Evolutionary conservation across 1,284 basidiomycete genomes (phyloP), one percentile per base, ranked within the genome.

Genomic region (Cryptococcus deneoformans): DNA sequence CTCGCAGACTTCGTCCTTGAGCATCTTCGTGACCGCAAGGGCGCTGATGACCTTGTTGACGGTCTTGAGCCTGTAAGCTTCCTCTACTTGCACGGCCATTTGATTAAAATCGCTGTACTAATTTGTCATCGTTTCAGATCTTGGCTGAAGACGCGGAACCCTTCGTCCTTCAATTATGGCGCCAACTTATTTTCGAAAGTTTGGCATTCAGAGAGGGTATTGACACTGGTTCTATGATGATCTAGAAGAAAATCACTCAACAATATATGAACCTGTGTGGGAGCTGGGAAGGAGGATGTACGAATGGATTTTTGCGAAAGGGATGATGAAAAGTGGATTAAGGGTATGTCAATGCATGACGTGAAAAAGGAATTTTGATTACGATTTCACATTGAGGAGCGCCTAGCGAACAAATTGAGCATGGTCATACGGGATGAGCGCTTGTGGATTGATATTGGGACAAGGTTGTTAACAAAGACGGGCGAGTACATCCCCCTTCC

Each of bases 1-100:
- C 81, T 94, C 53, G 86, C 91, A 50, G 88, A 93, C 83, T 94
- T 92, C 70, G 89, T 89, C 10, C 79, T 92, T 14, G 91, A 93
- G 71, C 90, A 93, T 73, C 77, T 94, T 49, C 87, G 89, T 70
- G 89, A 90, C 60, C 87, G 88, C 69, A 93, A 92, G 70, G 80
- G 83, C 12, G 88, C 90, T 0, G 82, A 82, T 54, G 90, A 90
- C 66, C 82, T 94, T 0, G 83, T 91, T 8, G 91, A 93, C 66
- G 90, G 89, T 12, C 79, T 95, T 38, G 89, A 90, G 77, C 87
- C 89, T 60, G 92, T 93, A 79, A 70, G 90, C 83, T 6, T 54
- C 7, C 29, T 52, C 8, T 43, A 36, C 48, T 49, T 56, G 11
- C 47, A 12, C 29, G 29, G 29, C 29, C 29, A 29, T 29, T 29